Percentiles rank a stretch among this genome's conserved stretches.
Evolutionary conservation across 164 flowering plant species (phyloP).

Genomic region (Nelumbo lutea): DNA sequence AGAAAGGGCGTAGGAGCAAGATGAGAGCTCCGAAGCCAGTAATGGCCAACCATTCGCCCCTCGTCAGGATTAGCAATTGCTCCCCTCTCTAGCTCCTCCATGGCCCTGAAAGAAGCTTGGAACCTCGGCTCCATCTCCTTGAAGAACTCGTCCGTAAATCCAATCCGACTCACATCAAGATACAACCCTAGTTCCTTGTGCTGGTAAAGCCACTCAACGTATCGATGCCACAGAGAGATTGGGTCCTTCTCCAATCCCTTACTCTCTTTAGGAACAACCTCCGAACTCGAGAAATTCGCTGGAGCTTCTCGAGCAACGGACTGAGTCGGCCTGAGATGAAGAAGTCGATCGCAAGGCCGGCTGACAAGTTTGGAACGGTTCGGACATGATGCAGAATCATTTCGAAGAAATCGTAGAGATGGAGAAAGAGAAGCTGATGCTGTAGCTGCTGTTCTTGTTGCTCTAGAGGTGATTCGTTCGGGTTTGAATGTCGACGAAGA

Average conservation of each 20-base stretch:
- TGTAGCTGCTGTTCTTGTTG: not conserved
- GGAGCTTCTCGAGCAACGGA: slow-evolving; percentile 45
- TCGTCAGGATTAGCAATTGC: slow-evolving; percentile 95
- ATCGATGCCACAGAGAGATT: slow-evolving; percentile 59
- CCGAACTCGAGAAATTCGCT: slow-evolving; percentile 21
- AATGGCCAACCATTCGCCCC: slow-evolving; percentile 94
- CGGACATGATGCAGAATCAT: slow-evolving; percentile 17
- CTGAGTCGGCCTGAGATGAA: slow-evolving; percentile 5
- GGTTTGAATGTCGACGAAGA: slow-evolving; percentile 42
- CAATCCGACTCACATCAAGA: slow-evolving; percentile 80
- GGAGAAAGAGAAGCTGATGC: slow-evolving; percentile 1
- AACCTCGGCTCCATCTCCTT: slow-evolving; percentile 71
- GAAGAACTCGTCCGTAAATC: slow-evolving; percentile 77
- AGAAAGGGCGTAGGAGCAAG: slow-evolving; percentile 59
- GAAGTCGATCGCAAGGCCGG: slow-evolving; percentile 15
- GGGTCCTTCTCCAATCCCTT: slow-evolving; percentile 61
- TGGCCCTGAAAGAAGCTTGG: slow-evolving; percentile 54
- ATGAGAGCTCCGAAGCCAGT: slow-evolving; percentile 68
- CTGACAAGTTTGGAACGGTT: slow-evolving; percentile 12
- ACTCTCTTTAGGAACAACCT: slow-evolving; percentile 6
- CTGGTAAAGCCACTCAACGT: slow-evolving; percentile 92
- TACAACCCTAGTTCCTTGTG: slow-evolving; percentile 85
- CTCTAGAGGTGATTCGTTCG: not conserved
- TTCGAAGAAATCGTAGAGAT: not conserved
- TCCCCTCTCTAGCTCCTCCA: slow-evolving; percentile 84